Evolutionary conservation across 106 monocot species (phyloP).

Genomic region (Dioscorea zingiberensis): DNA sequence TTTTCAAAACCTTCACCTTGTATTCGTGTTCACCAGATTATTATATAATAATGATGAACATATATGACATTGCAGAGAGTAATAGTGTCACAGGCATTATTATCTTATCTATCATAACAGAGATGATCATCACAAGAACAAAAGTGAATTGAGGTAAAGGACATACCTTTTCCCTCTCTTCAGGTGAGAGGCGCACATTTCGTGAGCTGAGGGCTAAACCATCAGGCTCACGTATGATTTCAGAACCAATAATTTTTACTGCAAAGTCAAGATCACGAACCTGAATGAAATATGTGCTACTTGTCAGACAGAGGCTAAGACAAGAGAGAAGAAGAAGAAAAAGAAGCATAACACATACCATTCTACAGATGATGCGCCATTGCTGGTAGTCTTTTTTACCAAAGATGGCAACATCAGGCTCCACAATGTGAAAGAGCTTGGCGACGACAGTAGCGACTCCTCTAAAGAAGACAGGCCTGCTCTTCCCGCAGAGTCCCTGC

Average conservation of each 20-base stretch:
- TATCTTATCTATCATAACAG: too few species aligned
- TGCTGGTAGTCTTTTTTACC: slow-evolving; percentile 99
- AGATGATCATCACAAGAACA: too few species aligned
- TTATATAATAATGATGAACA: too few species aligned
- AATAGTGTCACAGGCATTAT: too few species aligned
- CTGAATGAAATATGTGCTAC: slow-evolving; percentile 24
- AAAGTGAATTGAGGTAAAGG: too few species aligned
- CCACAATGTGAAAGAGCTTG: slow-evolving; percentile 87
- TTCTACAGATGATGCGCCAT: slow-evolving; percentile 74
- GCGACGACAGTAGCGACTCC: slow-evolving; percentile 88
- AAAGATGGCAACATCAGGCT: slow-evolving; percentile 88
- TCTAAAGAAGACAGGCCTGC: slow-evolving; percentile 76
- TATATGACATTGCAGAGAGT: too few species aligned
- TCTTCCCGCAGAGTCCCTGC: slow-evolving; percentile 80
- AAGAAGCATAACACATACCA: slow-evolving; percentile 36
- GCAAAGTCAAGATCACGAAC: slow-evolving; percentile 94
- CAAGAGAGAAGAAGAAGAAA: too few species aligned
- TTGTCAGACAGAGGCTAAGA: background rate
- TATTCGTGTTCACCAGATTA: too few species aligned
- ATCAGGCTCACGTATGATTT: slow-evolving; percentile 81
- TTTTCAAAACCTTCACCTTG: too few species aligned
- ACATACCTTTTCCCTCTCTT: slow-evolving; percentile 73
- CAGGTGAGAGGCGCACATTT: slow-evolving; percentile 69
- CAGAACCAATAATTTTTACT: slow-evolving; percentile 68
- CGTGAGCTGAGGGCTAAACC: slow-evolving; percentile 99